Base-by-base conservation (phyloP, 371 early-diverging fungal genomes). In the Blakeslea trispora region DNA sequence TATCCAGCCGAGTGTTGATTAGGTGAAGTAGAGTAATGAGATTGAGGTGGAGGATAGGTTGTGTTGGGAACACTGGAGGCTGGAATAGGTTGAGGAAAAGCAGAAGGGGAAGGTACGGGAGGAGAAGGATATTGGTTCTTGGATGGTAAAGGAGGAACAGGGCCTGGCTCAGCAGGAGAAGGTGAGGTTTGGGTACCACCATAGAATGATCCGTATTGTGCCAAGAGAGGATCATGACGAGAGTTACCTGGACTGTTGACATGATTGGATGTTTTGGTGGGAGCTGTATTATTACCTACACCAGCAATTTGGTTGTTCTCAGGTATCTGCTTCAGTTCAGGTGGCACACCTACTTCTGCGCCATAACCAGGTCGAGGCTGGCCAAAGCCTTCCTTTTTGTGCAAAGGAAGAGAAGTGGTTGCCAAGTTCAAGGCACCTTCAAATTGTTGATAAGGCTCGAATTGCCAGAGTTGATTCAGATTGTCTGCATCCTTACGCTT, bases 401-500 rank as follows among this genome's bases (percentile, higher is more conserved):
- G 79, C 19, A 75, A 50, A 42, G 73, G 70, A 2, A 65, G 22
- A 18, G 54, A 39, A 4, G 67, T 65, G 0, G 73, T 64, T 14
- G 68, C 75, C 63, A 72, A 58, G 22, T 69, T 64, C 40, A 78
- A 53, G 0, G 79, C 64, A 22, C 55, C 48, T 48, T 75, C 70
- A 53, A 78, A 69, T 11, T 60, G 59, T 10, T 71, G 67, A 53
- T 76, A 74, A 3, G 73, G 69, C 49, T 79, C 80, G 24, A 74
- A 55, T 41, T 67, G 68, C 80, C 80, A 79, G 5, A 57, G 61
- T 35, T 79, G 80, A 52, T 76, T 76, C 61, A 74, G 43, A 39
- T 76, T 76, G 28, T 79, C 75, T 0, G 64, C 41, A 0, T 69
- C 73, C 57, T 79, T 79, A 41, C 77, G 71, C 24, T 74, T 76